Evolutionary conservation across 1,284 basidiomycete genomes (phyloP), one percentile per base, ranked within the genome.

Genomic region (Vanrija sp.): DNA sequence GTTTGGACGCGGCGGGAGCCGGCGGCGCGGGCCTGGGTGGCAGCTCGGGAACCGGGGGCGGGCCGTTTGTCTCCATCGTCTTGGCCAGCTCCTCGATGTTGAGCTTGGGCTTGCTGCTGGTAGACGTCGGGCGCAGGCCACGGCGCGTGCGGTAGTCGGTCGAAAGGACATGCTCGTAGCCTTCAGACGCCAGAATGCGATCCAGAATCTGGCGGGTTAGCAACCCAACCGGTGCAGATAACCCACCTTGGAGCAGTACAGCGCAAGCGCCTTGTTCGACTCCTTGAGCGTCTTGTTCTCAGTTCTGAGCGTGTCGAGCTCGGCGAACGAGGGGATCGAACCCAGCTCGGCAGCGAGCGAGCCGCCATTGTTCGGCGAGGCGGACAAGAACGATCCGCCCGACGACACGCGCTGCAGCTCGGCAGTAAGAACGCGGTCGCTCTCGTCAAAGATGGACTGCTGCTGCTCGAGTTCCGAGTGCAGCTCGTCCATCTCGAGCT

Each of bases 281-380:
- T 97, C 94, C 71, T 88, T 89, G 70, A 96, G 83, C 39, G 84
- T 85, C 75, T 93, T 93, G 67, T 95, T 85, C 75, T 96, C 93
- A 19, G 77, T 81, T 42, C 84, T 81, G 43, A 91, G 78, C 9
- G 84, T 82, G 76, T 88, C 86, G 67, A 87, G 87, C 76, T 91
- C 87, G 9, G 88, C 89, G 47, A 87, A 83, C 36, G 36, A 35
- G 4, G 42, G 48, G 3, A 24, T 48, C 3, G 37, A 45, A 27
- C 89, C 90, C 50, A 96, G 83, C 74, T 96, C 92, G 46, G 89
- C 87, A 16, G 92, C 90, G 43, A 93, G 54, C 4, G 59, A 55
- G 31, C 31, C 16, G 19, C 51, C 48, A 36, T 44, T 51, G 19
- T 42, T 22, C 82, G 84, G 44, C 56, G 59, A 50, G 31, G 47